Evolutionary conservation across 2,329 filamentous ascomycete genomes (phyloP).

Genomic region (Penicillium corylophilum): DNA sequence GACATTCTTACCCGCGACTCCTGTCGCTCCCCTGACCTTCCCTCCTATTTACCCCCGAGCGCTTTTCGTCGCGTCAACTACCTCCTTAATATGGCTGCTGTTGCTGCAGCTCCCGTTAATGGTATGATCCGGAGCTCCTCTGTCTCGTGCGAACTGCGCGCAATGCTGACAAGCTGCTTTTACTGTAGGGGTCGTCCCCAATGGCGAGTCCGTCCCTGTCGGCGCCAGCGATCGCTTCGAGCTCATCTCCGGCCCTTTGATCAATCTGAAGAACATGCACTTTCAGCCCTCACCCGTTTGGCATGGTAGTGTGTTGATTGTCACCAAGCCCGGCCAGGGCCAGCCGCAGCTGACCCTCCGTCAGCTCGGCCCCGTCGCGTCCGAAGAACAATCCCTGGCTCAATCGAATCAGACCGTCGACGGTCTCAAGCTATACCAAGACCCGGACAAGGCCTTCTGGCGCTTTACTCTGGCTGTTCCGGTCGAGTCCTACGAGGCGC

Average conservation of each 20-base stretch:
- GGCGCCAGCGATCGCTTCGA: slow-evolving; percentile 32
- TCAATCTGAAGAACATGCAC: slow-evolving; percentile 51
- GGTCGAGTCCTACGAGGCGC: slow-evolving; percentile 69
- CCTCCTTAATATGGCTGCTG: slow-evolving; percentile 18
- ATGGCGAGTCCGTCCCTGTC: slow-evolving; percentile 22
- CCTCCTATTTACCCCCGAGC: neutral
- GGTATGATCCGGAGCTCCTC: slow-evolving; percentile 12
- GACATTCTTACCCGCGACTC: neutral
- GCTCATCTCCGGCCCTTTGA: slow-evolving; percentile 49
- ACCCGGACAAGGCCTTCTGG: slow-evolving; percentile 60
- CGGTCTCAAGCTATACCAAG: slow-evolving; percentile 60
- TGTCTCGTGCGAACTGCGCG: neutral
- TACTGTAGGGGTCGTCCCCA: slow-evolving; percentile 19
- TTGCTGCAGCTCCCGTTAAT: slow-evolving; percentile 12
- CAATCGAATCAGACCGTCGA: slow-evolving; percentile 26
- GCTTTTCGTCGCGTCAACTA: slow-evolving; percentile 6
- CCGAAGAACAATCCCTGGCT: slow-evolving; percentile 19
- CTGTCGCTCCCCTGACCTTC: neutral
- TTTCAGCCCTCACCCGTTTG: slow-evolving; percentile 51
- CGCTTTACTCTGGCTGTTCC: slow-evolving; percentile 60
- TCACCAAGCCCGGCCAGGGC: slow-evolving; percentile 69
- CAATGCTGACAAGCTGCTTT: neutral
- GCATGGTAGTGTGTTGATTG: slow-evolving; percentile 83
- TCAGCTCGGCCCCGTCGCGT: slow-evolving; percentile 32
- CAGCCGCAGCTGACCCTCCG: slow-evolving; percentile 58